Evolutionary conservation across 139 green algal genomes (phyloP), one percentile per base, ranked within the genome.

Genomic region (Klebsormidium nitens): DNA sequence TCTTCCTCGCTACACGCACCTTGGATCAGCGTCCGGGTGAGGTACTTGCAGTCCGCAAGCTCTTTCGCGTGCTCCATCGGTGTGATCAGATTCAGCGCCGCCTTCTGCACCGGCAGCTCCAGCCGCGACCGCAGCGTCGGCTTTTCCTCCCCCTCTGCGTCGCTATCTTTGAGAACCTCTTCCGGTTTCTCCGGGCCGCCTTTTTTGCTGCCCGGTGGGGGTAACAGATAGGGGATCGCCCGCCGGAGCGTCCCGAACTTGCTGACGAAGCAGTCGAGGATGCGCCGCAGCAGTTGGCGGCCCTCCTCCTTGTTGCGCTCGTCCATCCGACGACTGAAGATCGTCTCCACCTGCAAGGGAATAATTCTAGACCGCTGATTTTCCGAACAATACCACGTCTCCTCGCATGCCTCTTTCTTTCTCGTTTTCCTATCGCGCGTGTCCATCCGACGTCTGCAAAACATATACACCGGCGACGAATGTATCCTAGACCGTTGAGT

Each of bases 211-310:
- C n/a, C n/a, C n/a, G n/a, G n/a, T n/a, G n/a, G n/a, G n/a, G n/a
- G n/a, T n/a, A n/a, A n/a, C n/a, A n/a, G n/a, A n/a, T n/a, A n/a
- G n/a, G n/a, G n/a, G 31, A 60, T 55, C 36, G 95, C 67, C 14
- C 59, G 35, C 23, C 74, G 81, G 38, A 97, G 74, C 2, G 49
- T 79, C 36, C 72, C 40, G 38, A 79, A 79, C 67, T 92, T 95
- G 36, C 58, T 70, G 38, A 91, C 84, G 59, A 97, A 89, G 46
- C 80, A 86, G 28, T 90, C 85, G 50, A 97, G 80, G 49, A 96
- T 93, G 26, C 76, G 79, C 17, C 69, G 82, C 26, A 79, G 62
- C 36, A 79, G 48, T 26, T 32, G 36, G 11, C 71, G 35, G 35
- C 71, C 71, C 23, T 73, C 71, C 14, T 72, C 72, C 14, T 49